Percentiles rank a stretch among this genome's conserved stretches.
These are phyloP conservation scores for Tuctoria greenei DNA, from an alignment of 176 grass and related monocot species.

Conservation along the genomic window DNA sequence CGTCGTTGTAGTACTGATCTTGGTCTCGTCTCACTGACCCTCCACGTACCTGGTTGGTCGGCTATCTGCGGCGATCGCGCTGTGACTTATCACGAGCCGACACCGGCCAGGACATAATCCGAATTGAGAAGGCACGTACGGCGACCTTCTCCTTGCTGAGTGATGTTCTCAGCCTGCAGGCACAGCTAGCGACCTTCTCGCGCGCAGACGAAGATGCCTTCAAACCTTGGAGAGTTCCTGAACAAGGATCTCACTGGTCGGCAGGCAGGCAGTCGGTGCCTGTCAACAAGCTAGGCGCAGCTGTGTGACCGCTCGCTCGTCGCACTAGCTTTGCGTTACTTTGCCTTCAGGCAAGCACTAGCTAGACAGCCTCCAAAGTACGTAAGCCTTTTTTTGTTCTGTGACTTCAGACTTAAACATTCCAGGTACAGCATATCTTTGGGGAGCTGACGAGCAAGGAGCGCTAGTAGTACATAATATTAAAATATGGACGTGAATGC, in stretches of 20 bases:
- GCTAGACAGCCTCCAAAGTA: not conserved
- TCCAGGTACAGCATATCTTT: not conserved
- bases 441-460: not conserved
- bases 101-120: not conserved
- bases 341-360: not conserved
- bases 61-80: not conserved
- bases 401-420: not conserved
- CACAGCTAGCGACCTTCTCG: too few relatives aligned
- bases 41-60: not conserved
- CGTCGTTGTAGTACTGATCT: not conserved
- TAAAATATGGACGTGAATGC: not conserved
- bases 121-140: not conserved
- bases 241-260: not conserved
- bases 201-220: too few relatives aligned
- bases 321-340: too few relatives aligned
- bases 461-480: not conserved
- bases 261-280: not conserved
- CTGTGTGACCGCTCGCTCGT: too few relatives aligned
- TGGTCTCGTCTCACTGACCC: not conserved
- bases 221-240: not conserved
- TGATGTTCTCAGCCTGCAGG: too few relatives aligned
- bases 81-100: not conserved
- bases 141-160: not conserved
- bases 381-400: too few relatives aligned
- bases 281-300: not conserved